Percentiles rank a stretch among this genome's conserved stretches.
These are phyloP conservation scores for Cystobasidium onofrii DNA, from an alignment of 768 basidiomycete species.

Conservation along the genomic window DNA sequence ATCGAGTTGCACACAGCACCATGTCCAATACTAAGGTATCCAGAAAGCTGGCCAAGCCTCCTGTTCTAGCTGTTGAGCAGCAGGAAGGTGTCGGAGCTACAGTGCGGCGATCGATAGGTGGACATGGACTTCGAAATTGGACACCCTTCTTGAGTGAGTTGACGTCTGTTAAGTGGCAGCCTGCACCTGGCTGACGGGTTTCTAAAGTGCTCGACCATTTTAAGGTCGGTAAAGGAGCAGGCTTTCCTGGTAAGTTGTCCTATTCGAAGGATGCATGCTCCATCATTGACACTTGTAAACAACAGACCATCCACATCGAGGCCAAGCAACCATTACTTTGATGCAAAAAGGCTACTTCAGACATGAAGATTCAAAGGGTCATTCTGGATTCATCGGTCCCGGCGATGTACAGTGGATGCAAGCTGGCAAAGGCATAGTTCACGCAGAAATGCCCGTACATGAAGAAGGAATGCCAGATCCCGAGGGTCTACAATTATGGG, in stretches of 20 bases:
- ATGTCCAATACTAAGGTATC: constrained; percentile 6
- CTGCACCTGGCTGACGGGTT: constrained; percentile 23
- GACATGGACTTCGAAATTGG: constrained; percentile 62
- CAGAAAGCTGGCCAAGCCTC: constrained; percentile 23
- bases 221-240: constrained; percentile 61
- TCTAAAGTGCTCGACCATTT: constrained; percentile 57
- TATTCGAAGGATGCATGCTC: constrained; percentile 39
- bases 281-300: not conserved
- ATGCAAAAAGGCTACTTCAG: constrained; percentile 65
- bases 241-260: constrained; percentile 33
- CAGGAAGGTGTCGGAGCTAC: constrained; percentile 63
- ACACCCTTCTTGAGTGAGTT: constrained; percentile 64
- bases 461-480: constrained; percentile 61
- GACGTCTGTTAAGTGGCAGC: not conserved
- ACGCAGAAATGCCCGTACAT: constrained; percentile 66
- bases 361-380: constrained; percentile 88
- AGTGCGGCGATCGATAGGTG: constrained; percentile 80
- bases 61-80: constrained; percentile 38
- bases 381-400: constrained; percentile 56
- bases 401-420: constrained; percentile 53
- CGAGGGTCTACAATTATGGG: constrained; percentile 53
- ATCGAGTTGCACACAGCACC: not conserved
- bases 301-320: constrained; percentile 90
- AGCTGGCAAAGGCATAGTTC: constrained; percentile 32
- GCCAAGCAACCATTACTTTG: constrained; percentile 65